Conservation (phyloP, 2,329 filamentous ascomycete genomes). For the Fusarium fracticaudum region DNA sequence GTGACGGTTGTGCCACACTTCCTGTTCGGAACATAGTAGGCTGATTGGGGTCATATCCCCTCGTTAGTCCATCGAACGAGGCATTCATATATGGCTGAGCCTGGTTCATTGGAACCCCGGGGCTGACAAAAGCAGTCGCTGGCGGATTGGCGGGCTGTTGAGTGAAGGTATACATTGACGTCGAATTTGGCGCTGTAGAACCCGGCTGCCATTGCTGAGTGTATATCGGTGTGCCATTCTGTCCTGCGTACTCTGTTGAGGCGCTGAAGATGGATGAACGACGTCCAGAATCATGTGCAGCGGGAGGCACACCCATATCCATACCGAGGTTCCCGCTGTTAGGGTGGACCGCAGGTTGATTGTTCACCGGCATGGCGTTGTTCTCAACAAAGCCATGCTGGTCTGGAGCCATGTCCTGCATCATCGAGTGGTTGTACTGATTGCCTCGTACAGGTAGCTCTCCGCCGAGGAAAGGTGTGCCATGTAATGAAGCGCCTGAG, state of each 20-base stretch:
- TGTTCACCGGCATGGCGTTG: conserved; percentile 48
- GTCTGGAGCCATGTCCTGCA: conserved; percentile 55
- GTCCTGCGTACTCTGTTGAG: conserved; percentile 54
- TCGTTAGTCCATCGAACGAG: conserved; percentile 49
- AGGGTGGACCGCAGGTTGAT: conserved; percentile 48
- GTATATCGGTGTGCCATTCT: conserved; percentile 53
- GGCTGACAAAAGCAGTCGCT: conserved; percentile 45
- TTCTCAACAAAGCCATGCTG: conserved; percentile 54
- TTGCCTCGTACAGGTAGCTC: conserved; percentile 57
- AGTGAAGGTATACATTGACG: conserved; percentile 58
- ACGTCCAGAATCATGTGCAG: conserved; percentile 56
- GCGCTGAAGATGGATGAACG: conserved; percentile 56
- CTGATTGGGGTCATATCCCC: conserved; percentile 47
- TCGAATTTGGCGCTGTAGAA: conserved; percentile 53
- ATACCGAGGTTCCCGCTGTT: conserved; percentile 51
- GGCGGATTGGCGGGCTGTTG: conserved; percentile 49
- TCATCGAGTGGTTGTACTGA: conserved; percentile 53
- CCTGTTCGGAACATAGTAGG: conserved; percentile 47
- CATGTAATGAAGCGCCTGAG: conserved; percentile 46
- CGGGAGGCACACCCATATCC: conserved; percentile 55
- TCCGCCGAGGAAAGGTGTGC: conserved; percentile 50
- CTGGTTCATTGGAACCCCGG: conserved; percentile 46
- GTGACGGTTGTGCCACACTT: conserved; percentile 42
- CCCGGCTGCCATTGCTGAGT: conserved; percentile 56
- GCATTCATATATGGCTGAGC: conserved; percentile 47